phyloP scores from a whole-genome alignment of 75 land plant species.

The Selaginella tamariscina region DNA sequence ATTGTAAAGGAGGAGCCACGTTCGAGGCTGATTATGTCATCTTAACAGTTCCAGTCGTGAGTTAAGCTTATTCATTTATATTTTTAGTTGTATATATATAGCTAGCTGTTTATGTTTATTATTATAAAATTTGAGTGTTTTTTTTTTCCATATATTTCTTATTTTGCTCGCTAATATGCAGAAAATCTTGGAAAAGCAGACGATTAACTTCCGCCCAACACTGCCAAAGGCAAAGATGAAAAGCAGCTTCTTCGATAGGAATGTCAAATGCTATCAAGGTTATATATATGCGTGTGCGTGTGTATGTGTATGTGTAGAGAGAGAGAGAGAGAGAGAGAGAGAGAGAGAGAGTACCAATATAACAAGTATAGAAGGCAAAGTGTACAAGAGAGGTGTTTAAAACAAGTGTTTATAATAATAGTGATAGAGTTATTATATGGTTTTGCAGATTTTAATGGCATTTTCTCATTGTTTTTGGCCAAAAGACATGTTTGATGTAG shows the following conservation, averaged over 20 bases:
- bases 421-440: background rate
- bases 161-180: constrained; percentile 3
- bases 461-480: constrained; percentile 25
- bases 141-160: background rate
- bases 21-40: constrained; percentile 17
- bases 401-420: no score
- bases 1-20: constrained; percentile 14
- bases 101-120: background rate
- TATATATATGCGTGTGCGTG: background rate
- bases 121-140: background rate
- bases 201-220: constrained; percentile 9
- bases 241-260: constrained; percentile 17
- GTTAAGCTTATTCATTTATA: background rate
- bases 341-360: no score
- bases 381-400: no score
- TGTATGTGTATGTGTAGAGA: no score
- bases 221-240: constrained; percentile 19
- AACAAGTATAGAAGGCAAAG: no score
- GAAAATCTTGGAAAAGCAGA: constrained; percentile 4
- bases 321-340: no score
- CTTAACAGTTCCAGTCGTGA: constrained; percentile 23
- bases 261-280: constrained; percentile 26
- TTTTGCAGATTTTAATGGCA: constrained; percentile 20
- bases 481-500: constrained; percentile 23
- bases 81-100: background rate